Base-by-base conservation (phyloP, 768 basidiomycete genomes). In the Naganishia onofrii region DNA sequence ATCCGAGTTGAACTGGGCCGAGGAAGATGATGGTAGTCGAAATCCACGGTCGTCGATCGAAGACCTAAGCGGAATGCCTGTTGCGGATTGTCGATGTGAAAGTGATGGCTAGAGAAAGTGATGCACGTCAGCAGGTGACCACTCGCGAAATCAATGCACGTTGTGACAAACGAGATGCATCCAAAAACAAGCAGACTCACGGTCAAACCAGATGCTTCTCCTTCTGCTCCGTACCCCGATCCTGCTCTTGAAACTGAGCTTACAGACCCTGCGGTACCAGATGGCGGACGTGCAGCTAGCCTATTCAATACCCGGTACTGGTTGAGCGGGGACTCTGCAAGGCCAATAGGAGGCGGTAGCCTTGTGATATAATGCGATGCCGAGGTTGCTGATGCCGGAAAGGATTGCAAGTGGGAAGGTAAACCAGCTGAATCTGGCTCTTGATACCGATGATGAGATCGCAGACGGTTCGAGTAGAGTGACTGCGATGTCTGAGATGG, bases 161-260 rank as follows among this genome's bases (percentile, higher is more conserved):
- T 36, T 36, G 34, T 36, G 34, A 36, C 34, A 36, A 23, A 36
- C 17, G 57, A 58, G 42, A 38, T 38, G 57, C 19, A 58, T 19
- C 23, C 7, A 3, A 7, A n/a, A 34, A 23, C 9, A 36, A n/a
- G 3, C 12, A 42, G 23, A 58, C 57, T 36, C 34, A 58, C 57
- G 3, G 57, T 58, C 57, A 58, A 38, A 23, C 32, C 57, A n/a
- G 57, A 58, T 8, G 5, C 57, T 29, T 57, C 55, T 57, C 55
- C 55, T 58, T 58, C 57, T 23, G 36, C n/a, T 58, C 57, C 57
- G 31, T 17, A 9, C n/a, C 57, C 57, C n/a, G 57, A 58, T 58
- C 57, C 57, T 36, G 57, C 57, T 38, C 57, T 58, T 9, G 57
- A 58, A 38, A 36, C 60, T 26, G 60, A 42, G 42, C 38, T 15